Base-by-base conservation (phyloP, 2,329 filamentous ascomycete genomes). In the Harringtonia aguacate region DNA sequence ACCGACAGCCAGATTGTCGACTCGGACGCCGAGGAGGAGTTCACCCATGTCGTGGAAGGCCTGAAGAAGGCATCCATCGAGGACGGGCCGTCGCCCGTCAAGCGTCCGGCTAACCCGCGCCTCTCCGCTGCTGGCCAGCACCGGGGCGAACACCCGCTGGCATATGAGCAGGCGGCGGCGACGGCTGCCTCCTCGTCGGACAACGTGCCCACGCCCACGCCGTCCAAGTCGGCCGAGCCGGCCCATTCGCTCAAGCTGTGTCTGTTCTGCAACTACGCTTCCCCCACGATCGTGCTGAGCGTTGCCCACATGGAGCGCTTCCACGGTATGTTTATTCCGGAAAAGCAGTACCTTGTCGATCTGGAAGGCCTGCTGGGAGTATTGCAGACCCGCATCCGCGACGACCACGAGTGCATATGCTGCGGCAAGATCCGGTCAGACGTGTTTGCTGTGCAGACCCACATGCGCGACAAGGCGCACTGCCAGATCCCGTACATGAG, bases 401-500 rank as follows among this genome's bases (percentile, higher is more conserved):
- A 87, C 47, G 77, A 82, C 49, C 79, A 87, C 58, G 82, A 94
- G 61, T 98, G 92, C 61, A 63, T 98, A 38, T 88, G 81, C 58
- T 98, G 92, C 60, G 82, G 85, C 58, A 94, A 92, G 62, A 63
- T 82, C 36, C 86, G 92, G 58, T 77, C 81, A 50, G 89, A 81
- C 13, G 72, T 84, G 0, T 79, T 81, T 46, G 90, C 86, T 17
- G 79, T 89, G 22, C 89, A 95, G 59, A 95, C 89, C 1, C 92
- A 98, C 61, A 98, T 98, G 92, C 81, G 87, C 36, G 92, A 98
- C 61, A 90, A 88, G 59, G 84, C 87, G 1, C 92, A 98, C 64
- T 97, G 90, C 73, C 95, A 89, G 75, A 94, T 98, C 53, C 89
- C 87, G 0, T 98, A 90, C 61, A 80, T 82, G 41, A 83, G 81